These are phyloP conservation scores for Glomus cerebriforme DNA, from an alignment of 192 early-diverging fungal species.

Conservation along the genomic window DNA sequence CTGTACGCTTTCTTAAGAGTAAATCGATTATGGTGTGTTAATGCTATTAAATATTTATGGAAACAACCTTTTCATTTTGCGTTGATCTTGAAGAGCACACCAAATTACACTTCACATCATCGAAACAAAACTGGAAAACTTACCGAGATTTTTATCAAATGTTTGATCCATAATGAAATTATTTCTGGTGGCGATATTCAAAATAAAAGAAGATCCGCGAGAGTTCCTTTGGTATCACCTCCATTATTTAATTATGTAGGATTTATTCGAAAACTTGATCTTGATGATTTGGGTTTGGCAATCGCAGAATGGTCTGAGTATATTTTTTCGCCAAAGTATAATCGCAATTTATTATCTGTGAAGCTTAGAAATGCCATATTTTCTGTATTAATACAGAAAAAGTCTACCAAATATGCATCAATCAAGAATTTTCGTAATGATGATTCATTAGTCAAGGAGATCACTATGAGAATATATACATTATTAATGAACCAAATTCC, in stretches of 20 bases:
- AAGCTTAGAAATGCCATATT: background rate
- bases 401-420: background rate
- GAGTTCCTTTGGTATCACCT: background rate
- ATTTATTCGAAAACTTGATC: conserved; percentile 12
- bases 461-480: background rate
- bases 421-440: background rate
- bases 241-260: conserved; percentile 13
- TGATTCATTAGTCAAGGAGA: background rate
- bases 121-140: conserved; percentile 3
- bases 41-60: conserved; percentile 18
- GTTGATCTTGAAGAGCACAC: background rate
- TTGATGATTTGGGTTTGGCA: conserved; percentile 17
- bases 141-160: background rate
- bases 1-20: conserved; percentile 6
- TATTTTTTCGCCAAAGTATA: background rate
- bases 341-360: background rate
- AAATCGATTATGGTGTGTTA: conserved; percentile 16
- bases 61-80: conserved; percentile 2
- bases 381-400: background rate
- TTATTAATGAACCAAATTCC: conserved; percentile 6
- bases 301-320: conserved; percentile 1
- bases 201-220: background rate
- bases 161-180: conserved; percentile 6
- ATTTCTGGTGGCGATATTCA: background rate
- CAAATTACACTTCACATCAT: background rate